These are phyloP conservation scores for Calonectria pauciramosa DNA, from an alignment of 2,329 filamentous ascomycete genomes.

Conservation along the genomic window DNA sequence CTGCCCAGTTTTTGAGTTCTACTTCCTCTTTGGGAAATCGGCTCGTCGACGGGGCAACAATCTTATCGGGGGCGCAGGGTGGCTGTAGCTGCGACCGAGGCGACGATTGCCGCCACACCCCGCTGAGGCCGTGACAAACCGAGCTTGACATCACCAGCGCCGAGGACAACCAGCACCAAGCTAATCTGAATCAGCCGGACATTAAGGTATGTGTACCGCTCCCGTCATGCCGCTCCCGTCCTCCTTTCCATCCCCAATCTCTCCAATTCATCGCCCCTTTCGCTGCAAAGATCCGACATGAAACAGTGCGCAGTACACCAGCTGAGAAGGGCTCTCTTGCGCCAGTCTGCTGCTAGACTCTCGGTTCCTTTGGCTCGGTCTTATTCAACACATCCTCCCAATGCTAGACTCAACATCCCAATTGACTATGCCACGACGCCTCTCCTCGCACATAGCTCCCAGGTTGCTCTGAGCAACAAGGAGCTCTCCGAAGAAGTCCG, in stretches of 20 bases:
- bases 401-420: conserved; percentile 82
- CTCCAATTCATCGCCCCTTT: conserved; percentile 22
- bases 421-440: conserved; percentile 89
- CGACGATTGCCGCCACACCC: conserved; percentile 46
- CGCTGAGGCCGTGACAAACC: conserved; percentile 56
- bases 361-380: conserved; percentile 42
- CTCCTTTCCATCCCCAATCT: conserved; percentile 26
- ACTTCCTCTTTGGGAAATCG: conserved; percentile 38
- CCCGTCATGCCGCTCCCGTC: conserved; percentile 30
- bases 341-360: conserved; percentile 34
- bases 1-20: conserved; percentile 28
- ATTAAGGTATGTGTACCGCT: conserved; percentile 37
- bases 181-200: conserved; percentile 37
- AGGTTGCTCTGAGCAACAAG: conserved; percentile 76
- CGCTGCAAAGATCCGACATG: conserved; percentile 42
- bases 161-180: conserved; percentile 38
- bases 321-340: conserved; percentile 46
- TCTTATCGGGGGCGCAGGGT: conserved; percentile 46
- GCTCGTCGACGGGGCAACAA: conserved; percentile 58
- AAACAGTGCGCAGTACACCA: conserved; percentile 51
- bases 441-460: conserved; percentile 84
- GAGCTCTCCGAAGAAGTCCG: conserved; percentile 78
- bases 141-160: conserved; percentile 50
- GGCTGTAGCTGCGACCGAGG: conserved; percentile 37
- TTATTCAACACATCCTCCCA: conserved; percentile 71